Conservation (phyloP, 129 eudicot species). For the Cynara cardunculus region DNA sequence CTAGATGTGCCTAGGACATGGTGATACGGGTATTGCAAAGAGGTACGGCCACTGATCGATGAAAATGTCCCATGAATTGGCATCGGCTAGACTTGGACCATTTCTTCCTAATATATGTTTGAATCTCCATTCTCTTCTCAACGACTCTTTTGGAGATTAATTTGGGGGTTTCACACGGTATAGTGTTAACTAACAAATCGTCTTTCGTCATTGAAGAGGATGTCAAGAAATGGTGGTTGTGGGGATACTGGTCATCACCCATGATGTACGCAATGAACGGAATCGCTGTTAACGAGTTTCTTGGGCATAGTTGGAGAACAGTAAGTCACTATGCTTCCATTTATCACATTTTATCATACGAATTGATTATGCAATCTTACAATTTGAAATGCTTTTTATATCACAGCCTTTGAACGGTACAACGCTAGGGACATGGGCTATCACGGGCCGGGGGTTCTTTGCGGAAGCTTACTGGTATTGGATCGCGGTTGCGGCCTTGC, state of each 20-base stretch:
- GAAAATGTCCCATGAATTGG: no score
- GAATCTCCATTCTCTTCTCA: no score
- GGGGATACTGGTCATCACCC: constrained; percentile 66
- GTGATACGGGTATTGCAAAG: no score
- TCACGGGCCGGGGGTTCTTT: constrained; percentile 49
- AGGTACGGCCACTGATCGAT: no score
- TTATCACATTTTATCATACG: background rate
- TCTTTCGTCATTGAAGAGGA: constrained; percentile 25
- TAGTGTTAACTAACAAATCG: background rate
- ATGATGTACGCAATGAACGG: constrained; percentile 63
- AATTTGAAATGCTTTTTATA: background rate
- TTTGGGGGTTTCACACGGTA: no score
- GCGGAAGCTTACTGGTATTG: constrained; percentile 72
- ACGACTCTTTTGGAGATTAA: no score
- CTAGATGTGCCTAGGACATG: no score
- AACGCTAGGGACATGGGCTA: constrained; percentile 35
- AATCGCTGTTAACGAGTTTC: constrained; percentile 52
- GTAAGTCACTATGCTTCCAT: no score
- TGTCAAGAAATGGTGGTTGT: constrained; percentile 46
- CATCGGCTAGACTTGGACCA: no score
- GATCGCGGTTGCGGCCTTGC: constrained; percentile 48
- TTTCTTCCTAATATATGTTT: no score
- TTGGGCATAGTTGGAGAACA: constrained; percentile 46
- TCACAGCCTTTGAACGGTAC: constrained; percentile 19
- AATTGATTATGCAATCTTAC: background rate